Evolutionary conservation across 306 rosid species (phyloP).

Genomic region (Inga leiocalycina): DNA sequence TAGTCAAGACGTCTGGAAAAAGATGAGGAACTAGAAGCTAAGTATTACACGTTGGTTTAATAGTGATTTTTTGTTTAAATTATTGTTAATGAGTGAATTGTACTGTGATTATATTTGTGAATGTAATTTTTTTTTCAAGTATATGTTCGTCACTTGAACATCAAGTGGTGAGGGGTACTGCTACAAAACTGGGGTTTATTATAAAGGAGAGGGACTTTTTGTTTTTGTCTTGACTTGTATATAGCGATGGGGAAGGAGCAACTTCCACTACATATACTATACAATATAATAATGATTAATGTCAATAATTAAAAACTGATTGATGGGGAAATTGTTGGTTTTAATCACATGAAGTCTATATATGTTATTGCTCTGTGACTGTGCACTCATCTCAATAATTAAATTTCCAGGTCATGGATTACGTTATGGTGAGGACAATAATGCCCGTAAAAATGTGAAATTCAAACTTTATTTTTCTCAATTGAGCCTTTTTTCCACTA

Average conservation of each 20-base stretch:
- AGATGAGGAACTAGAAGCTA: slow-evolving; percentile 48
- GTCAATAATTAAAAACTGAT: not conserved
- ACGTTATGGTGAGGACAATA: slow-evolving; percentile 24
- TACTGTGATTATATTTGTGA: not conserved
- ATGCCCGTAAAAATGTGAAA: not conserved
- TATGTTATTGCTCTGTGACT: slow-evolving; percentile 34
- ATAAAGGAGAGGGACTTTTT: slow-evolving; percentile 22
- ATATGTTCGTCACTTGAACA: slow-evolving; percentile 21
- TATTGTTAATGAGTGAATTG: slow-evolving; percentile 7
- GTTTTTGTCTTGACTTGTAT: slow-evolving; percentile 9
- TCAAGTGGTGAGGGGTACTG: slow-evolving; percentile 7
- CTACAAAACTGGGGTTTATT: slow-evolving; percentile 20
- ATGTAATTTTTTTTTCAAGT: slow-evolving; percentile 14
- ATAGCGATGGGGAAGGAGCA: slow-evolving; percentile 48
- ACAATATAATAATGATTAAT: not conserved
- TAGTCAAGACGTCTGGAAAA: slow-evolving; percentile 54
- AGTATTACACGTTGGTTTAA: slow-evolving; percentile 40
- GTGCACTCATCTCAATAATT: slow-evolving; percentile 25
- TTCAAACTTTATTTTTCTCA: too few relatives aligned
- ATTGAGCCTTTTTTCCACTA: too few relatives aligned
- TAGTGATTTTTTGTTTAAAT: slow-evolving; percentile 32
- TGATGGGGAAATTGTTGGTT: not conserved
- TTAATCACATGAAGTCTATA: slow-evolving; percentile 9
- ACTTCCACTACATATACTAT: slow-evolving; percentile 35
- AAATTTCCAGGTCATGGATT: slow-evolving; percentile 43